A percentile compares a stretch with the other conserved stretches of the same genome.
phyloP scores from a whole-genome alignment of 805 yeast species.

The Wickerhamiella nectarea region DNA sequence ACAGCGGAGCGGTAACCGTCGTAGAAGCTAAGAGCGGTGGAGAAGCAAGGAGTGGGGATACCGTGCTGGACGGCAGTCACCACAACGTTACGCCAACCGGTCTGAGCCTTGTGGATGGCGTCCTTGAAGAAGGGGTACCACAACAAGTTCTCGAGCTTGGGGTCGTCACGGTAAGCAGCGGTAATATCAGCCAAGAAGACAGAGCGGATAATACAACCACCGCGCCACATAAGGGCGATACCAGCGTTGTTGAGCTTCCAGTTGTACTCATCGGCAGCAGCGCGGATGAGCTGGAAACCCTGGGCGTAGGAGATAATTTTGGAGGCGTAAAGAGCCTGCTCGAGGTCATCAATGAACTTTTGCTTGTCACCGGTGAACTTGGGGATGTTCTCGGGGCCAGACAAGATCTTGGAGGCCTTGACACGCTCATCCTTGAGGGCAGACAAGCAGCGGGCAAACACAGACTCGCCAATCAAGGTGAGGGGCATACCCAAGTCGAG shows the following conservation, averaged over 20 bases:
- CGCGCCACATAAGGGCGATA: conserved; percentile 99
- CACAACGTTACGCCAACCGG: conserved; percentile 86
- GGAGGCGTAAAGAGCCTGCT: conserved; percentile 97
- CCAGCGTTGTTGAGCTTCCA: conserved; percentile 98
- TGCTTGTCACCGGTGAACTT: conserved; percentile 60
- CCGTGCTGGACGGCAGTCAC: conserved; percentile 70
- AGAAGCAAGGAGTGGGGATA: conserved; percentile 95
- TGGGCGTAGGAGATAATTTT: conserved; percentile 97
- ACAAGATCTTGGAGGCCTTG: conserved; percentile 62
- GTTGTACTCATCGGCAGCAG: conserved; percentile 91
- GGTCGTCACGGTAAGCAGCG: conserved; percentile 84
- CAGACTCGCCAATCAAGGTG: conserved; percentile 97
- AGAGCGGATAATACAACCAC: conserved; percentile 99
- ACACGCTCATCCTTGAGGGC: conserved; percentile 85
- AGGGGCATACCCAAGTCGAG: conserved; percentile 97
- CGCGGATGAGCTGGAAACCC: conserved; percentile 98
- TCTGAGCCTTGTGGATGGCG: conserved; percentile 86
- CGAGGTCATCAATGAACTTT: conserved; percentile 80
- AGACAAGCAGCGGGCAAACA: conserved; percentile 89
- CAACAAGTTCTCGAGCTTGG: conserved; percentile 86
- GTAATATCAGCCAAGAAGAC: conserved; percentile 97
- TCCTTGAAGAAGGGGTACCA: conserved; percentile 89
- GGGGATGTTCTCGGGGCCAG: conserved; percentile 57
- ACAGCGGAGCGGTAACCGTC: conserved; percentile 96
- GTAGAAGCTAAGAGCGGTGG: conserved; percentile 94